Percentiles rank a stretch among this genome's conserved stretches.
Conservation (phyloP, 1,284 basidiomycete genomes). For the Heterobasidion parviporum region DNA sequence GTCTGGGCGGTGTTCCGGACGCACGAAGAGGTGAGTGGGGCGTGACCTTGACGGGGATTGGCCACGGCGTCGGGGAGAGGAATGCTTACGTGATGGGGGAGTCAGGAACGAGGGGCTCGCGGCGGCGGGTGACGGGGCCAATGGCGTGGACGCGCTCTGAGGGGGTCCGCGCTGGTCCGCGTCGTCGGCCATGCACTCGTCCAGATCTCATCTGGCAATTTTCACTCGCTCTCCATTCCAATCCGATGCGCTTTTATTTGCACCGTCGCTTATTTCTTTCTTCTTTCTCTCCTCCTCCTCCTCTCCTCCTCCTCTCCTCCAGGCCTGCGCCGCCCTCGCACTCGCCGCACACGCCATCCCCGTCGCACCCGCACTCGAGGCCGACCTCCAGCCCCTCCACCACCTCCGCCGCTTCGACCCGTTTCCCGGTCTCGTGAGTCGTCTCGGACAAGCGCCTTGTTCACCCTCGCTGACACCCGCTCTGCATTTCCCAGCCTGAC, state of each 20-base stretch:
- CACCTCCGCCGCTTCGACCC: slow-evolving; percentile 40
- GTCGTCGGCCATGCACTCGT: too few species aligned
- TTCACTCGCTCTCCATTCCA: too few species aligned
- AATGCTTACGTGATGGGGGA: too few species aligned
- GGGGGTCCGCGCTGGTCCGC: too few species aligned
- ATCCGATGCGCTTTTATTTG: slow-evolving; percentile 3
- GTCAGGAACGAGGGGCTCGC: too few species aligned
- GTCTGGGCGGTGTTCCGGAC: slow-evolving; percentile 51
- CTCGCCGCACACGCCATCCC: slow-evolving; percentile 38
- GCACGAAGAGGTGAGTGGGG: slow-evolving; percentile 47
- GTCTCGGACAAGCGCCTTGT: not conserved
- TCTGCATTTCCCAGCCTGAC: not conserved
- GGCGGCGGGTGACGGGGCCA: too few species aligned
- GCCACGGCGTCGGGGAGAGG: too few species aligned
- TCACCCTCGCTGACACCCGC: not conserved
- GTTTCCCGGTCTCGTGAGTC: too few species aligned
- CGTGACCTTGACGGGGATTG: too few species aligned
- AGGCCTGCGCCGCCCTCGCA: slow-evolving; percentile 49
- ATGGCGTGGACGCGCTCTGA: too few species aligned
- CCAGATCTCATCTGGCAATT: too few species aligned
- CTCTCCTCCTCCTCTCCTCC: slow-evolving; percentile 8
- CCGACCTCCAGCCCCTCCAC: slow-evolving; percentile 49
- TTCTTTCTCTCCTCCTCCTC: slow-evolving; percentile 1
- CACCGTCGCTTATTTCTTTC: slow-evolving; percentile 4
- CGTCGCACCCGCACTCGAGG: slow-evolving; percentile 46